A percentile compares a stretch with the other conserved stretches of the same genome.
phyloP scores from a whole-genome alignment of 371 early-diverging fungal species.

The Dinochytrium kinnereticum region DNA sequence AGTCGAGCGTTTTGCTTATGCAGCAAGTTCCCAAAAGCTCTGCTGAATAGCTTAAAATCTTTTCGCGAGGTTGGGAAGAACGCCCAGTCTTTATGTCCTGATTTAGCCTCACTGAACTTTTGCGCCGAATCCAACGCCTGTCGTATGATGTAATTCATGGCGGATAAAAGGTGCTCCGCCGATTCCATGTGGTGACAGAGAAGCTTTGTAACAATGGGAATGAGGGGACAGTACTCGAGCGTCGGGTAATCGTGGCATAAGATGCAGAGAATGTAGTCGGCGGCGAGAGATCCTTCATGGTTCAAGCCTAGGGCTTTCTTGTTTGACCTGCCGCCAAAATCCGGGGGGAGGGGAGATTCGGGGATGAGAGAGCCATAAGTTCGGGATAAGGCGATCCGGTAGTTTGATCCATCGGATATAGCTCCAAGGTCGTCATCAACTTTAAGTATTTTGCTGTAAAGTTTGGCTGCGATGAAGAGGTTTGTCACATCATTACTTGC shows the following conservation, averaged over 20 bases:
- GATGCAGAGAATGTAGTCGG: constrained; percentile 46
- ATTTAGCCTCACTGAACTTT: neutral
- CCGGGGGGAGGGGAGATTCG: constrained; percentile 43
- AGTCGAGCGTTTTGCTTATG: constrained; percentile 35
- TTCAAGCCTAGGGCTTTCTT: constrained; percentile 30
- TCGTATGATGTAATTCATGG: constrained; percentile 40
- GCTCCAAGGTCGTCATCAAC: constrained; percentile 40
- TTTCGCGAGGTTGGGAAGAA: constrained; percentile 48
- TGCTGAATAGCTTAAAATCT: constrained; percentile 42
- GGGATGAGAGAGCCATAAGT: constrained; percentile 42
- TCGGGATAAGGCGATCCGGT: constrained; percentile 35
- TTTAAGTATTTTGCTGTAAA: constrained; percentile 37
- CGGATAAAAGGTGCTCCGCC: constrained; percentile 43
- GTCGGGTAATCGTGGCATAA: constrained; percentile 49
- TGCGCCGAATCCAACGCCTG: constrained; percentile 17
- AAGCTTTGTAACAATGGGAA: constrained; percentile 39
- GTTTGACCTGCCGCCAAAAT: constrained; percentile 48
- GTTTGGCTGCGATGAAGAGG: constrained; percentile 25
- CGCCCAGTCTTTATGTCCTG: constrained; percentile 33
- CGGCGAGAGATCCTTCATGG: constrained; percentile 22
- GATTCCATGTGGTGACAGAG: constrained; percentile 47
- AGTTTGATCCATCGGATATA: constrained; percentile 13
- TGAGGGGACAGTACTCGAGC: constrained; percentile 52
- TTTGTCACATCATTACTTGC: neutral
- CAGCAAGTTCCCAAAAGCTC: constrained; percentile 49